Conservation (phyloP, 345 rosid genomes). For the Dipteronia dyeriana region DNA sequence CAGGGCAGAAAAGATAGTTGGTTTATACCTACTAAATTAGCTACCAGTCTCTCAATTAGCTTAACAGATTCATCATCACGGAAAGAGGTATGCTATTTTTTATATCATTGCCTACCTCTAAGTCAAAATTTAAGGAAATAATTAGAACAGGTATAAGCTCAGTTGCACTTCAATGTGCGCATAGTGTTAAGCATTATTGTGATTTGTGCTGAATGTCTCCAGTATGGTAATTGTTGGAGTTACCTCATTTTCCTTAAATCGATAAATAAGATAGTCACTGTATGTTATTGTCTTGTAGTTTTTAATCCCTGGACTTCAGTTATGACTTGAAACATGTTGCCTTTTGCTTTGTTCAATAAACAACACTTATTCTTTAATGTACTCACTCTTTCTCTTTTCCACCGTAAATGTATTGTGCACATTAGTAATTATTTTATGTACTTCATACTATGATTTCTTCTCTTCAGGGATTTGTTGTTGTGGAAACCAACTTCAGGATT, state of each 20-base stretch:
- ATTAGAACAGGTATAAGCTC: background rate
- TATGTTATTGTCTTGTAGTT: background rate
- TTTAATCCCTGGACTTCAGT: background rate
- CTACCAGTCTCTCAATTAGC: slow-evolving; percentile 86
- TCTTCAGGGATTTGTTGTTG: slow-evolving; percentile 82
- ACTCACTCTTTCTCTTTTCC: background rate
- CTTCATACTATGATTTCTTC: slow-evolving; percentile 19
- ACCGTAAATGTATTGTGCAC: background rate
- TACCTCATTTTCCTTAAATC: too few relatives aligned
- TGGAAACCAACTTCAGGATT: slow-evolving; percentile 93
- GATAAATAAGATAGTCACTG: background rate
- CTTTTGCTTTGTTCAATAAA: background rate
- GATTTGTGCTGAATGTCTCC: background rate
- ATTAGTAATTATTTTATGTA: background rate
- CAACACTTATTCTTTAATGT: background rate
- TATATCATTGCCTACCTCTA: background rate
- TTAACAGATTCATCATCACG: slow-evolving; percentile 83
- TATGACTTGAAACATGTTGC: background rate
- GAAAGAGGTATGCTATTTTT: slow-evolving; percentile 62
- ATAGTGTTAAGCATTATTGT: background rate
- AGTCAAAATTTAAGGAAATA: background rate
- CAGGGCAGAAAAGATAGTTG: slow-evolving; percentile 96
- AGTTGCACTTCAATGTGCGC: background rate
- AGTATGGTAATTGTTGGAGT: background rate
- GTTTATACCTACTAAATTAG: slow-evolving; percentile 95